Evolutionary conservation across 1,139 yeast genomes (phyloP), one percentile per base, ranked within the genome.

Genomic region (Sugiyamaella castrensis): DNA sequence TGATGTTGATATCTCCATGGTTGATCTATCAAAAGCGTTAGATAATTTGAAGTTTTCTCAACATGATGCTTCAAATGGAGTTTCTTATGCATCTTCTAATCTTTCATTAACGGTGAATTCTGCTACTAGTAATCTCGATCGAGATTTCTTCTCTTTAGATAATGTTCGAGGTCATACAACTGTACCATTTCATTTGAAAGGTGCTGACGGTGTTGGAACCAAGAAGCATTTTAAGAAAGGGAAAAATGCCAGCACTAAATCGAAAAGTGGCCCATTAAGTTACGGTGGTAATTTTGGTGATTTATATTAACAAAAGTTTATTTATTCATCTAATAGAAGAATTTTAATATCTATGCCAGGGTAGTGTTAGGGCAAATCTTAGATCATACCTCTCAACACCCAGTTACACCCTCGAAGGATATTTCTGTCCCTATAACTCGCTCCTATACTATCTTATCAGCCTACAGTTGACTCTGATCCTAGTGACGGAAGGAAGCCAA

Each of bases 171-270:
- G 95, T 2, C 79, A 77, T 52, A 63, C 84, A 51, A 73, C 74
- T 37, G 72, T 77, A 26, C 96, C 97, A 8, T 87, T 87, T 76
- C 96, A 89, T 65, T 75, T 76, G 61, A 73, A 64, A 56, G 44
- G 43, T 46, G 44, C 37, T 13, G 43, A 46, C 5, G 63, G 52
- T 4, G 70, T 61, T 4, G 68, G 60, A 16, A 63, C 64, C 27
- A 88, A 87, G 75, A 87, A 87, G 68, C 94, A 87, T 65, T 79
- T 81, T 64, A 88, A 89, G 72, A 84, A 82, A 71, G 84, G 82
- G 61, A 88, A 88, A 72, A 84, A 81, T 71, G 83, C 81, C 62
- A 86, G 82, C 68, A 74, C 74, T 46, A 27, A 26, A 19, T 30
- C 34, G 9, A 8, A 24, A 6, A 19, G 42, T 9, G 47, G 43